Conservation (phyloP, 2,329 filamentous ascomycete species). For the Aspergillus thermomutatus region DNA sequence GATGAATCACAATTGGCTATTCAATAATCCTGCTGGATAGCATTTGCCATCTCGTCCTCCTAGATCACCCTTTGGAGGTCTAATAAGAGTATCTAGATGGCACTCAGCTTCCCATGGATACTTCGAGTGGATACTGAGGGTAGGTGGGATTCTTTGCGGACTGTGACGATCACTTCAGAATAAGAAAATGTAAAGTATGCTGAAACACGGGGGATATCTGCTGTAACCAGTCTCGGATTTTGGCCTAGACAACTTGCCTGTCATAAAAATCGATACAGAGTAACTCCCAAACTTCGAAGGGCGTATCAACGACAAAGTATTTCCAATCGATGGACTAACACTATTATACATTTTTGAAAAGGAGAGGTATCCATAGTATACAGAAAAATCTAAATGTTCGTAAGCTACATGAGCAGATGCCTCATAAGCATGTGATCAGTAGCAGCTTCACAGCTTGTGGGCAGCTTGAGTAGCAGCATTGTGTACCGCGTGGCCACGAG, state of each 20-base stretch:
- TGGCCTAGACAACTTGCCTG: not conserved
- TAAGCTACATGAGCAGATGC: not conserved
- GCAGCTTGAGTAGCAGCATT: constrained; percentile 21
- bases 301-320: too few relatives aligned
- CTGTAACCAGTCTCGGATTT: not conserved
- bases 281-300: not conserved
- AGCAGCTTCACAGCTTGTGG: constrained; percentile 14
- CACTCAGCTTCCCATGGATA: not conserved
- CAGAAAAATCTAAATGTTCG: not conserved
- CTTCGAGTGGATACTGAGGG: too few relatives aligned
- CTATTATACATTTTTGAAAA: not conserved
- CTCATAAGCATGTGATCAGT: not conserved
- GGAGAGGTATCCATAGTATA: not conserved
- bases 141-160: not conserved
- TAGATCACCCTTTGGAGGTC: not conserved
- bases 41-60: not conserved
- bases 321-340: not conserved
- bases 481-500: constrained; percentile 26
- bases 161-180: not conserved
- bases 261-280: not conserved
- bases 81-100: not conserved
- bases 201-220: not conserved
- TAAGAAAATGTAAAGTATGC: not conserved
- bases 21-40: not conserved
- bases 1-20: not conserved